Conservation (phyloP, 2,329 filamentous ascomycete species). For the Penicillium sp. region DNA sequence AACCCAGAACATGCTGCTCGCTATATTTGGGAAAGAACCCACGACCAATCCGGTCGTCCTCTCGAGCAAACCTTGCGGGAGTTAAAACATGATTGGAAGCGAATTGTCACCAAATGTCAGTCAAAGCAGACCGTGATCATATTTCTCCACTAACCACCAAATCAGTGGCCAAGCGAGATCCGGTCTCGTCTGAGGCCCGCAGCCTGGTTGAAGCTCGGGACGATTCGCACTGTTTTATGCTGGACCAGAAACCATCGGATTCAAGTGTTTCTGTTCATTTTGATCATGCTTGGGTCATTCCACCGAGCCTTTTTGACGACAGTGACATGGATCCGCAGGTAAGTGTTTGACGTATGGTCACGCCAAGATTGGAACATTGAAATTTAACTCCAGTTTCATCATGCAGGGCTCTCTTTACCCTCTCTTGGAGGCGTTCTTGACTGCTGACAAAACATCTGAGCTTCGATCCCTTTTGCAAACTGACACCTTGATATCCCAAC, state of each 20-base stretch:
- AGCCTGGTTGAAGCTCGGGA: not conserved
- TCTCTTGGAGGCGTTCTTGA: conserved; percentile 5
- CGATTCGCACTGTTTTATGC: conserved; percentile 2
- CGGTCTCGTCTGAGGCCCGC: not conserved
- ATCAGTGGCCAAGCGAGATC: not conserved
- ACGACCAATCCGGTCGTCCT: not conserved
- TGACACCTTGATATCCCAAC: not conserved
- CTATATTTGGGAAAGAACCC: conserved; percentile 3
- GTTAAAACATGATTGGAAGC: conserved; percentile 4
- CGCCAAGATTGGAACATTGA: too few species aligned
- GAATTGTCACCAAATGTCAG: conserved; percentile 1
- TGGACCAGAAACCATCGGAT: not conserved
- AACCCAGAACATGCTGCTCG: conserved; percentile 3
- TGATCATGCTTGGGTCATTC: conserved; percentile 8
- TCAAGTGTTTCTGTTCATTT: not conserved
- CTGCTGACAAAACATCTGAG: not conserved
- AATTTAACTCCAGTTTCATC: too few species aligned
- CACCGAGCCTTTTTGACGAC: conserved; percentile 5
- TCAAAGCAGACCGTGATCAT: not conserved
- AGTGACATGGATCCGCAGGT: conserved; percentile 7
- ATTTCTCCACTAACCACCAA: not conserved
- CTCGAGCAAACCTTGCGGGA: not conserved
- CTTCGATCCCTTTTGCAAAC: conserved; percentile 1
- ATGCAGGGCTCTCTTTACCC: conserved; percentile 5
- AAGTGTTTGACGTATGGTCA: not conserved